Evolutionary conservation across 2,329 filamentous ascomycete genomes (phyloP).

Genomic region (Sclerotinia trifoliorum): DNA sequence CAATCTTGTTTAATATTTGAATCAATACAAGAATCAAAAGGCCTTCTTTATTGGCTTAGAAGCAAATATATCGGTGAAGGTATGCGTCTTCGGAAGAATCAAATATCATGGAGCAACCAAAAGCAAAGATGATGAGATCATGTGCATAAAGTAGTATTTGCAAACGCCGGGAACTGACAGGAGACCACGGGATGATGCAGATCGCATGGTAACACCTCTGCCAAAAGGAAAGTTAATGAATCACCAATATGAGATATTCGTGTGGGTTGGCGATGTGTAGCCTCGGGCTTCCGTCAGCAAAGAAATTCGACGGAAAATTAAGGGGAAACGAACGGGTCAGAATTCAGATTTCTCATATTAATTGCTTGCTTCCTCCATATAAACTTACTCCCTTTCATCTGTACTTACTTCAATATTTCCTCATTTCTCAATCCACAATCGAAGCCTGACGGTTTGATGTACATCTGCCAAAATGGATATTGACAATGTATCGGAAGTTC

Average conservation of each 20-base stretch:
- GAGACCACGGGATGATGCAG: not conserved
- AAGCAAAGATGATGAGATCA: not conserved
- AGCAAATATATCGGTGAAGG: not conserved
- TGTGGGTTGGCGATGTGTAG: not conserved
- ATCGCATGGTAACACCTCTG: not conserved
- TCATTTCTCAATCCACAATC: not conserved
- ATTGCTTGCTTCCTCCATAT: no score
- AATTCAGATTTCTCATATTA: not conserved
- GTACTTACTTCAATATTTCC: not conserved
- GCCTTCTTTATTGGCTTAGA: not conserved
- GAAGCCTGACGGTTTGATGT: not conserved
- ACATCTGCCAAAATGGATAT: slow-evolving; percentile 20
- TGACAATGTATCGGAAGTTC: slow-evolving; percentile 19
- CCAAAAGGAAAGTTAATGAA: not conserved
- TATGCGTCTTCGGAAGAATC: not conserved
- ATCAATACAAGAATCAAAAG: not conserved
- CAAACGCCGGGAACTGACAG: not conserved
- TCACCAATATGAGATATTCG: not conserved
- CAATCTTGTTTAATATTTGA: not conserved
- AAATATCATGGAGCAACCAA: not conserved
- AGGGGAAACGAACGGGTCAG: not conserved
- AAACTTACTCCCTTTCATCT: not conserved
- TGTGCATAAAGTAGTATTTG: not conserved
- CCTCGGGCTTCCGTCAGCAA: not conserved
- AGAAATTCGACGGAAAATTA: not conserved